Percentiles rank a stretch among this genome's conserved stretches.
These are phyloP conservation scores for Radiomyces spectabilis DNA, from an alignment of 192 early-diverging fungal species.

Conservation along the genomic window DNA sequence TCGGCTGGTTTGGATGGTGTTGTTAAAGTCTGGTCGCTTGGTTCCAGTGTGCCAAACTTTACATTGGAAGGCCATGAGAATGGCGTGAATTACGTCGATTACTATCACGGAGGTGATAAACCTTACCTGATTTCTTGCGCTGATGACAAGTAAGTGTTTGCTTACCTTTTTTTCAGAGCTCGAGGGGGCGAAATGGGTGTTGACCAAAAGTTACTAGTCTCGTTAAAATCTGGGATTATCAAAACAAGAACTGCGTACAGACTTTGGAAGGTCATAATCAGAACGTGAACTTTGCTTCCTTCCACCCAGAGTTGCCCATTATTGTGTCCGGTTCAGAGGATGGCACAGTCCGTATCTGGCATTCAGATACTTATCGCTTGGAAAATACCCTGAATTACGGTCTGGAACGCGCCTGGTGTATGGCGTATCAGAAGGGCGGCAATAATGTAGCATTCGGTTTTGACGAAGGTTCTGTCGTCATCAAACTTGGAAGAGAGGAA, in stretches of 20 bases:
- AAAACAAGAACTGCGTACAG: slow-evolving; percentile 98
- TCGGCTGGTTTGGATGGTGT: slow-evolving; percentile 94
- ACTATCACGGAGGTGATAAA: slow-evolving; percentile 97
- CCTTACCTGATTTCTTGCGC: slow-evolving; percentile 94
- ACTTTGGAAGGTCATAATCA: slow-evolving; percentile 96
- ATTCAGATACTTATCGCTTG: slow-evolving; percentile 92
- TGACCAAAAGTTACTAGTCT: slow-evolving; percentile 33
- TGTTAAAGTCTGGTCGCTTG: slow-evolving; percentile 96
- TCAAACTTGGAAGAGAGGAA: slow-evolving; percentile 94
- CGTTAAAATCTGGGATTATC: slow-evolving; percentile 98
- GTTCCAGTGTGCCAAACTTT: slow-evolving; percentile 88
- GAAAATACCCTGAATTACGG: slow-evolving; percentile 98
- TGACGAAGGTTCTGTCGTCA: slow-evolving; percentile 92
- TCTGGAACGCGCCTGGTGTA: slow-evolving; percentile 95
- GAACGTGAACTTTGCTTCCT: slow-evolving; percentile 85
- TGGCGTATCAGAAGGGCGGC: slow-evolving; percentile 75
- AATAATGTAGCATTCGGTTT: slow-evolving; percentile 95
- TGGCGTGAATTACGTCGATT: slow-evolving; percentile 97
- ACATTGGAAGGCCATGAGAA: slow-evolving; percentile 97
- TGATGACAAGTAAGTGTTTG: slow-evolving; percentile 71
- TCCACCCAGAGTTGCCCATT: slow-evolving; percentile 95
- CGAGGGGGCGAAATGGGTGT: neutral
- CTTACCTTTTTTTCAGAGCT: neutral
- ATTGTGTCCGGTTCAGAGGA: slow-evolving; percentile 95
- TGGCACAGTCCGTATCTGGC: slow-evolving; percentile 92